Base-by-base conservation (phyloP, 2,329 filamentous ascomycete species). In the Colletotrichum sublineola region DNA sequence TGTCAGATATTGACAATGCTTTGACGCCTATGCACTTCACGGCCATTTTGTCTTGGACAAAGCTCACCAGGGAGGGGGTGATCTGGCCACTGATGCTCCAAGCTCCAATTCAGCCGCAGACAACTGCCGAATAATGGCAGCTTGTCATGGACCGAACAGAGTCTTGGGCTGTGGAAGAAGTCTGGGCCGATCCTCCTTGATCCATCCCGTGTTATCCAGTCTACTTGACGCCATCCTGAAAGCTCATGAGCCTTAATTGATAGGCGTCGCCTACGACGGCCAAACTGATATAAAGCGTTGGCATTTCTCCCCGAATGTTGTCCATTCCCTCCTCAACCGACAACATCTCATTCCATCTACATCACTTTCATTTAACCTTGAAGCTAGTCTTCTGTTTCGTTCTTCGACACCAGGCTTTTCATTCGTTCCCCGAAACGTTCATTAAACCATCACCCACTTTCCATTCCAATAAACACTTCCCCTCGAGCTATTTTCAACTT, bases 351-450 rank as follows among this genome's bases (percentile, higher is more conserved):
- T 53, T 29, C n/a, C 57, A 63, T 68, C 53, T 64, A 42, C 66
- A 70, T 70, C 40, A 56, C 69, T 65, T 70, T 65, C 70, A 70
- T 73, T 70, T 55, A 60, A 48, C 63, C 40, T 42, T 48, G 70
- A 73, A 73, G 70, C 66, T 55, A 73, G 70, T 70, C 70, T 73
- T 73, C 70, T 60, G n/a, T 73, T 70, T 33, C 61, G 48, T 73
- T 70, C 70, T 70, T 73, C 56, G 61, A 73, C 44, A 52, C 24
- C 61, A 44, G 53, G 33, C 55, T 42, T 69, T 48, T 44, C 55
- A 20, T 61, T 73, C 70, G 24, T 56, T 70, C 46, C 44, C 68
- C 53, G n/a, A 71, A 63, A 9, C 46, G n/a, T 40, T 38, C 24
- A 44, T 46, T 46, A 8, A 46, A 46, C 44, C 44, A 4, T 53